phyloP scores from a whole-genome alignment of 23 red algal species.

The Agarophyton chilense region DNA sequence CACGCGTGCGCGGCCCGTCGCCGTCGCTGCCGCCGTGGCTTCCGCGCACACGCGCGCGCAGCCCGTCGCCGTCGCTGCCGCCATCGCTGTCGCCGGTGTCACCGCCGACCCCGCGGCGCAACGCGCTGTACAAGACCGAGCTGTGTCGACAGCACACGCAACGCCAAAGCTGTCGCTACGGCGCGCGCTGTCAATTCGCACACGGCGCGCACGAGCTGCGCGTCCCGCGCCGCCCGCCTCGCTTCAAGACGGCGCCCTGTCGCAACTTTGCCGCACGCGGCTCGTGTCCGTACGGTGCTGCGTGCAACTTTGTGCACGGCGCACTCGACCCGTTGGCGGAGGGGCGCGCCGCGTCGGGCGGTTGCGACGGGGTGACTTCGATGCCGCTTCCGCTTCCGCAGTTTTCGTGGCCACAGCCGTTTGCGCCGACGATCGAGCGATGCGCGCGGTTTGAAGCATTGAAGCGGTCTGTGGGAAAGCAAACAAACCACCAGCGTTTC shows the following conservation, averaged over 20 bases:
- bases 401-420: background rate
- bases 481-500: no score
- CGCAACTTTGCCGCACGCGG: constrained; percentile 76
- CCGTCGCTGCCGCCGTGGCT: no score
- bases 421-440: no score
- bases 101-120: constrained; percentile 2
- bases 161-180: constrained; percentile 69
- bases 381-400: background rate
- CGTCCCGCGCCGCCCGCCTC: constrained; percentile 68
- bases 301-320: constrained; percentile 90
- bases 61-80: no score
- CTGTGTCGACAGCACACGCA: constrained; percentile 79
- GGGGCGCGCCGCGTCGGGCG: background rate
- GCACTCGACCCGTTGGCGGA: background rate
- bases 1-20: no score
- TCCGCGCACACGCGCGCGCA: no score
- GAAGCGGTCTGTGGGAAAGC: no score
- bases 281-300: constrained; percentile 75
- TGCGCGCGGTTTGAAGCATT: no score
- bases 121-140: constrained; percentile 93
- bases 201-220: constrained; percentile 84
- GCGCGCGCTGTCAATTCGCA: constrained; percentile 86
- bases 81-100: no score
- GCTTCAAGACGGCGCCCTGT: constrained; percentile 92
- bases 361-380: no score